Conservation (phyloP, 352 stramenopile genomes). For the Globisporangium rhizosaccharum region DNA sequence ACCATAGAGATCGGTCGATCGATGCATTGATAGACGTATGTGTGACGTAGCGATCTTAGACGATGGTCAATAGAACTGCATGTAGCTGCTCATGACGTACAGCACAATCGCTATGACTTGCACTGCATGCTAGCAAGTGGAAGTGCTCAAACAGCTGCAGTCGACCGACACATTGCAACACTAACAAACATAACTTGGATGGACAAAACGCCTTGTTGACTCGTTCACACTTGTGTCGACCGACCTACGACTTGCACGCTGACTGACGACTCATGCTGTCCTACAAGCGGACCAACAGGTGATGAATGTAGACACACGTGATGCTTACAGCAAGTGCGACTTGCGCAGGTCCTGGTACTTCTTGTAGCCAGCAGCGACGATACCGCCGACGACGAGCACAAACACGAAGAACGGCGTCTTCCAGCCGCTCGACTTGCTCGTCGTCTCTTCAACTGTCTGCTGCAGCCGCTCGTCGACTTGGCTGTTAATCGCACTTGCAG, state of each 20-base stretch:
- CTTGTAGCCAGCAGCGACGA: slow-evolving; percentile 68
- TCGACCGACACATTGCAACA: too few species aligned
- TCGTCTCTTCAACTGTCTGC: slow-evolving; percentile 64
- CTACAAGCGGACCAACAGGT: neutral
- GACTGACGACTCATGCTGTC: neutral
- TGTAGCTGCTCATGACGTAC: too few species aligned
- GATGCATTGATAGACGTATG: slow-evolving; percentile 2
- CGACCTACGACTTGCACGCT: too few species aligned
- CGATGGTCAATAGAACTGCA: too few species aligned
- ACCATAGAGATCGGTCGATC: slow-evolving; percentile 1
- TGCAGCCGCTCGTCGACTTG: slow-evolving; percentile 66
- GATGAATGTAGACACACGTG: neutral
- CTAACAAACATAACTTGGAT: too few species aligned
- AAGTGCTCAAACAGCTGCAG: too few species aligned
- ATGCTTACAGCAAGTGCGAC: slow-evolving; percentile 75
- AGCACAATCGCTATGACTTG: too few species aligned
- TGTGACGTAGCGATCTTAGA: neutral
- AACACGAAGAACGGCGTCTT: slow-evolving; percentile 82
- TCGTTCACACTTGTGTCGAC: too few species aligned
- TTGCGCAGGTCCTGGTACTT: slow-evolving; percentile 88
- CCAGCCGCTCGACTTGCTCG: slow-evolving; percentile 70
- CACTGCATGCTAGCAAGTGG: too few species aligned
- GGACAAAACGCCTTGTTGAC: too few species aligned
- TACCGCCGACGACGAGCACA: slow-evolving; percentile 52
- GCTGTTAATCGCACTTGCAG: slow-evolving; percentile 51